These are phyloP conservation scores for Meira miltonrushii DNA, from an alignment of 1,284 basidiomycete species.

Conservation along the genomic window DNA sequence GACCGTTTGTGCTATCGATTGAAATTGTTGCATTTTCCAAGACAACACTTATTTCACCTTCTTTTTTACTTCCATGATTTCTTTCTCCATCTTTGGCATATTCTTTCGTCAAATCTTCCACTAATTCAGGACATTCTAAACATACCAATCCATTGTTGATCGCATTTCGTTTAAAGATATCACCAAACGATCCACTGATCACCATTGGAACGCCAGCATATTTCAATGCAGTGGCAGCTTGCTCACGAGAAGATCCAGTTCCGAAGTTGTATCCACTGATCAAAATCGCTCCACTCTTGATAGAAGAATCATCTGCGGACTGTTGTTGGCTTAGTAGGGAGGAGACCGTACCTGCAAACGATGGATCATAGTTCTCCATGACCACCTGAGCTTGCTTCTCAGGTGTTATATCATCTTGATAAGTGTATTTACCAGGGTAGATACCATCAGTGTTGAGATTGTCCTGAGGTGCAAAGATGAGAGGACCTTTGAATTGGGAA, in stretches of 20 bases:
- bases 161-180: conserved; percentile 97
- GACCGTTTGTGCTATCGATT: conserved; percentile 31
- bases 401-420: conserved; percentile 97
- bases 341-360: conserved; percentile 72
- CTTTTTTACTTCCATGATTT: conserved; percentile 54
- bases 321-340: conserved; percentile 55
- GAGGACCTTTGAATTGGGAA: conserved; percentile 69
- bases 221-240: conserved; percentile 94
- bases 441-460: conserved; percentile 98
- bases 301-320: neutral
- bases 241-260: conserved; percentile 96
- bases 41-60: conserved; percentile 39
- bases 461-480: conserved; percentile 91
- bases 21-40: conserved; percentile 25
- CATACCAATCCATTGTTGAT: conserved; percentile 99
- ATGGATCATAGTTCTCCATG: conserved; percentile 90
- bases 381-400: conserved; percentile 92
- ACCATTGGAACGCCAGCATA: conserved; percentile 88
- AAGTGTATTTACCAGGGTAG: conserved; percentile 99
- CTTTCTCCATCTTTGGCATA: conserved; percentile 71
- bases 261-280: conserved; percentile 97
- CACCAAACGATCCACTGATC: conserved; percentile 92
- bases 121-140: conserved; percentile 82
- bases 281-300: conserved; percentile 66
- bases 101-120: conserved; percentile 71